Evolutionary conservation across 2,329 filamentous ascomycete species (phyloP).

Genomic region (Fusarium virguliforme): DNA sequence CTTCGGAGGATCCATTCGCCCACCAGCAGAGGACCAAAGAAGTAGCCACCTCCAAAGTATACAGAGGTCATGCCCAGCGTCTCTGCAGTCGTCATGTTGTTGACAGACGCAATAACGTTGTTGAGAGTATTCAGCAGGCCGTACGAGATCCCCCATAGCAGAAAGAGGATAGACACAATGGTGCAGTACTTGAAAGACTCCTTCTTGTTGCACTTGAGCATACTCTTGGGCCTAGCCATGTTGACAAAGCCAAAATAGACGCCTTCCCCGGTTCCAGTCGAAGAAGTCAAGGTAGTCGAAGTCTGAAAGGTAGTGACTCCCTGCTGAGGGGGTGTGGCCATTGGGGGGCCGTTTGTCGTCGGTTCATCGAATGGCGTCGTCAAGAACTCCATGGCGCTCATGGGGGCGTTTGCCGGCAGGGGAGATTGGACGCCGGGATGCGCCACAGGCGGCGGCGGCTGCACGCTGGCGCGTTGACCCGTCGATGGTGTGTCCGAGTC

Average conservation of each 20-base stretch:
- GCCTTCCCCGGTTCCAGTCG: conserved; percentile 57
- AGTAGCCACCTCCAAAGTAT: conserved; percentile 80
- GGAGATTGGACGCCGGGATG: conserved; percentile 39
- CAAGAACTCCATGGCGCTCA: conserved; percentile 64
- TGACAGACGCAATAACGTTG: conserved; percentile 75
- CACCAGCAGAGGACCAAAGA: conserved; percentile 78
- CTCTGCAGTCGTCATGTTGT: conserved; percentile 73
- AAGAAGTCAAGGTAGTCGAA: conserved; percentile 57
- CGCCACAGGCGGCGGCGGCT: conserved; percentile 48
- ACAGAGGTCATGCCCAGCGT: conserved; percentile 78
- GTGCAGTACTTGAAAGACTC: conserved; percentile 82
- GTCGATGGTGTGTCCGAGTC: conserved; percentile 53
- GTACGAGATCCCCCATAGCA: conserved; percentile 93
- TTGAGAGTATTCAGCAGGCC: conserved; percentile 89
- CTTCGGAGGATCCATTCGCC: conserved; percentile 80
- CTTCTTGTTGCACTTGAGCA: conserved; percentile 74
- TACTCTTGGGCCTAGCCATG: conserved; percentile 77
- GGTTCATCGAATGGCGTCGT: conserved; percentile 60
- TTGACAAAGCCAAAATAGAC: conserved; percentile 85
- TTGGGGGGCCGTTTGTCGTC: conserved; percentile 21
- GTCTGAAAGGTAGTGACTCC: conserved; percentile 30
- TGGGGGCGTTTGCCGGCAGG: conserved; percentile 49
- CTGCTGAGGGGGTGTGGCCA: conserved; percentile 28
- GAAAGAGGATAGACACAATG: conserved; percentile 85
- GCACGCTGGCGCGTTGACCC: conserved; percentile 45